phyloP scores from a whole-genome alignment of 228 moss, liverwort and hornwort species.

The Sphagnum magellanicum region DNA sequence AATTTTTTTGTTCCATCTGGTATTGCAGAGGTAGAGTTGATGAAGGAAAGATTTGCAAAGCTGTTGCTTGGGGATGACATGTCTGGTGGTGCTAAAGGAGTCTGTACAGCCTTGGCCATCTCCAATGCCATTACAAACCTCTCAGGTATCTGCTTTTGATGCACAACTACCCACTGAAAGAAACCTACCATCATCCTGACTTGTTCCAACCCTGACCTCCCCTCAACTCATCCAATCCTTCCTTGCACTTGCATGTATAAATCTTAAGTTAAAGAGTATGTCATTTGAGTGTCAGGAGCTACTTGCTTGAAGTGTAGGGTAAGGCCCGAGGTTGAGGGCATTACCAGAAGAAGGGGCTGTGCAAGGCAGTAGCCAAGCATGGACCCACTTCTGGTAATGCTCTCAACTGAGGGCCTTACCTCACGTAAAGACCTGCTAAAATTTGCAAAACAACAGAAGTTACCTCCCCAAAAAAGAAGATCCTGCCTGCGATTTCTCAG shows the following conservation, averaged over 20 bases:
- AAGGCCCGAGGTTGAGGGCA: neutral
- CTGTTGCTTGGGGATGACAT: slow-evolving; percentile 92
- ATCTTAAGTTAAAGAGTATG: neutral
- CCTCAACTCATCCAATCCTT: no score
- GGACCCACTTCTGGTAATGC: no score
- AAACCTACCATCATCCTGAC: no score
- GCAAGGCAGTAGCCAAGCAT: no score
- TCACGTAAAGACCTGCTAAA: no score
- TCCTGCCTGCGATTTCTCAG: no score
- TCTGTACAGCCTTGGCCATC: slow-evolving; percentile 84
- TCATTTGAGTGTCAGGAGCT: neutral
- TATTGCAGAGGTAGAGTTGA: slow-evolving; percentile 91
- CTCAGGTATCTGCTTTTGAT: slow-evolving; percentile 41
- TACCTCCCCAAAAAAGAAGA: no score
- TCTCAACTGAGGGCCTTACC: no score
- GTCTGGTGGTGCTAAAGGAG: slow-evolving; percentile 95
- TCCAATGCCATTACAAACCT: slow-evolving; percentile 96
- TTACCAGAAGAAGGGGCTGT: no score
- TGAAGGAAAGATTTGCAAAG: slow-evolving; percentile 97
- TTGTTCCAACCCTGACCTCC: no score
- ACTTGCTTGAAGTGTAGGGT: neutral
- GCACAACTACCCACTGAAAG: neutral
- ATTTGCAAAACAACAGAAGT: no score
- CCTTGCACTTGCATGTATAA: neutral
- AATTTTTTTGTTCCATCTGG: neutral